Evolutionary conservation across 2,329 filamentous ascomycete species (phyloP), one percentile per base, ranked within the genome.

Genomic region (Chrysosporium keratinophilum): DNA sequence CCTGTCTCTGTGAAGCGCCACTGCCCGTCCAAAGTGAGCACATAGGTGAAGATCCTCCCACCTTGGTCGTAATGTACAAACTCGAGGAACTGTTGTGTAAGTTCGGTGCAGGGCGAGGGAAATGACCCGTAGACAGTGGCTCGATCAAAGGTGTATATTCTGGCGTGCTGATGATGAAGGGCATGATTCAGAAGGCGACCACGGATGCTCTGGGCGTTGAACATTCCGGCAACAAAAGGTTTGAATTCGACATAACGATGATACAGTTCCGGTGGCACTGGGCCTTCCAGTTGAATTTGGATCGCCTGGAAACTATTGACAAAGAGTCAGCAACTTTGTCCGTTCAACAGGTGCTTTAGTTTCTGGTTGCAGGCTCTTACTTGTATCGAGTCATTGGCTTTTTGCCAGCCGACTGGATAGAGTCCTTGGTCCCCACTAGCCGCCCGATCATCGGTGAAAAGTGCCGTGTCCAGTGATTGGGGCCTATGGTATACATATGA

Each of bases 1-100:
- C 91, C 91, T 0, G 91, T 97, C 69, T 96, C 91, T 0, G 91
- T 96, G 70, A 96, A 96, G 44, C 89, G 84, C 65, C 94, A 80
- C 51, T 91, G 77, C 4, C 85, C 86, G 64, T 97, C 91, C 5
- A 96, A 77, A 0, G 88, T 95, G 19, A 97, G 74, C 23, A 96
- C 84, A 62, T 96, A 97, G 19, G 91, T 97, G 65, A 93, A 96
- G 54, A 94, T 81, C 11, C 89, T 82, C 1, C 86, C 85, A 15
- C 88, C 90, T 62, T 93, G 80, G 63, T 91, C 89, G 65, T 85
- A 91, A 63, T 95, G 88, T 0, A 83, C 85, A 63, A 96, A 82
- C 55, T 89, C 86, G 9, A 97, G 77, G 64, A 97, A 94, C 59
- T 90, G 82, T 17, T 85, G 74, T 0, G 88, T 80, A 10, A 93